A percentile compares a stretch with the other conserved stretches of the same genome.
Conservation (phyloP, 306 rosid genomes). For the Begonia masoniana region DNA sequence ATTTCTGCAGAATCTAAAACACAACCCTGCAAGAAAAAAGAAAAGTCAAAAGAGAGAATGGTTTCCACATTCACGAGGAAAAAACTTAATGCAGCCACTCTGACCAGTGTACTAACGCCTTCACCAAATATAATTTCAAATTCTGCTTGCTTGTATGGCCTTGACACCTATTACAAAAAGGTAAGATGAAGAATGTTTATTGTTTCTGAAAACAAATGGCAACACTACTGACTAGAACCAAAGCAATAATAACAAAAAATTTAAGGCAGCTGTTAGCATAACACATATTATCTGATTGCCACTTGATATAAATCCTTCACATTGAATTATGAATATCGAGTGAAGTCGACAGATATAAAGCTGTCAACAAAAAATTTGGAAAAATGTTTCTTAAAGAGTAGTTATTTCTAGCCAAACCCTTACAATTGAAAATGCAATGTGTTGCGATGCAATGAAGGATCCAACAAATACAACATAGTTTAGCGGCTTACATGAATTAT, state of each 20-base stretch:
- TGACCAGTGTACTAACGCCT: conserved; percentile 76
- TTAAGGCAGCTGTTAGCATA: too few species aligned
- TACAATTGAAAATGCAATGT: too few species aligned
- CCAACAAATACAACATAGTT: too few species aligned
- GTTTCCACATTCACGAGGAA: conserved; percentile 3
- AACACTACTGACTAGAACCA: conserved; percentile 1
- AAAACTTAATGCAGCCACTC: conserved; percentile 12
- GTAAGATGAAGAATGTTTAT: conserved; percentile 12
- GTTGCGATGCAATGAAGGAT: too few species aligned
- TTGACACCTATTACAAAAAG: conserved; percentile 58
- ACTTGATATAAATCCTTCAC: too few species aligned
- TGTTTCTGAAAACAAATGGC: conserved; percentile 7
- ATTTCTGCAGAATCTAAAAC: conserved; percentile 91
- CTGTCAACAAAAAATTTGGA: too few species aligned
- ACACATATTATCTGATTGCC: too few species aligned
- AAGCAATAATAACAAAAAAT: not conserved
- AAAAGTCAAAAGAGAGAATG: conserved; percentile 15
- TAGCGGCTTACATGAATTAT: too few species aligned
- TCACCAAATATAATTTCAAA: conserved; percentile 94
- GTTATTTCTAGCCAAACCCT: too few species aligned
- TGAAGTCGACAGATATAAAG: too few species aligned
- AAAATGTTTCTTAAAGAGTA: too few species aligned
- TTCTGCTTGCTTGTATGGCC: conserved; percentile 96
- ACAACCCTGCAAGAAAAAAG: conserved; percentile 66
- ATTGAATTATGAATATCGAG: too few species aligned